A percentile compares a stretch with the other conserved stretches of the same genome.
phyloP scores from a whole-genome alignment of 2,329 filamentous ascomycete species.

The Sclerotinia subarctica region DNA sequence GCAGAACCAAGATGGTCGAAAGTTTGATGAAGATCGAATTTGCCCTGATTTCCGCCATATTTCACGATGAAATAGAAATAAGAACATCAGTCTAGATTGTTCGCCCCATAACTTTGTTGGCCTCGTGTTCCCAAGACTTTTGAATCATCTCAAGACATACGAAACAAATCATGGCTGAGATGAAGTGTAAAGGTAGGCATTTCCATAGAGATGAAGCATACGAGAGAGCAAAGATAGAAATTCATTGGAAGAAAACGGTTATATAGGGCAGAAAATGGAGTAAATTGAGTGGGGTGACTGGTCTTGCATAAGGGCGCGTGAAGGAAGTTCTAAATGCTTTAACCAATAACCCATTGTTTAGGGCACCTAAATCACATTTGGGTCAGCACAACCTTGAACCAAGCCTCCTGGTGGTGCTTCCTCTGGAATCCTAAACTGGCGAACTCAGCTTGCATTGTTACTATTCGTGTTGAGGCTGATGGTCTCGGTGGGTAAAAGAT shows the following conservation, averaged over 20 bases:
- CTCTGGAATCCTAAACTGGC: not conserved
- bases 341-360: conserved; percentile 11
- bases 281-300: conserved; percentile 7
- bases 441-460: conserved; percentile 22
- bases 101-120: conserved; percentile 5
- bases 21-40: not conserved
- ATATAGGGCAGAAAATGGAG: not conserved
- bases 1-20: not conserved
- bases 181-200: not conserved
- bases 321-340: not conserved
- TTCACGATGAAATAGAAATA: not conserved
- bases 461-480: conserved; percentile 28
- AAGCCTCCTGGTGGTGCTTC: too few relatives aligned
- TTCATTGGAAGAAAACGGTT: not conserved
- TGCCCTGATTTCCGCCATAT: conserved; percentile 13
- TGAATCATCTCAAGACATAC: conserved; percentile 2
- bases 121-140: conserved; percentile 8
- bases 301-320: conserved; percentile 17
- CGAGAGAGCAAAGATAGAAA: not conserved
- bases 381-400: conserved; percentile 7
- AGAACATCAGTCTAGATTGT: conserved; percentile 1
- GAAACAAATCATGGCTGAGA: conserved; percentile 11
- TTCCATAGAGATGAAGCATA: not conserved
- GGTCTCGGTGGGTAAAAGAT: not conserved
- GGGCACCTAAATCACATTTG: conserved; percentile 15